phyloP scores from a whole-genome alignment of 805 yeast genomes.

The Saturnispora halmiae region DNA sequence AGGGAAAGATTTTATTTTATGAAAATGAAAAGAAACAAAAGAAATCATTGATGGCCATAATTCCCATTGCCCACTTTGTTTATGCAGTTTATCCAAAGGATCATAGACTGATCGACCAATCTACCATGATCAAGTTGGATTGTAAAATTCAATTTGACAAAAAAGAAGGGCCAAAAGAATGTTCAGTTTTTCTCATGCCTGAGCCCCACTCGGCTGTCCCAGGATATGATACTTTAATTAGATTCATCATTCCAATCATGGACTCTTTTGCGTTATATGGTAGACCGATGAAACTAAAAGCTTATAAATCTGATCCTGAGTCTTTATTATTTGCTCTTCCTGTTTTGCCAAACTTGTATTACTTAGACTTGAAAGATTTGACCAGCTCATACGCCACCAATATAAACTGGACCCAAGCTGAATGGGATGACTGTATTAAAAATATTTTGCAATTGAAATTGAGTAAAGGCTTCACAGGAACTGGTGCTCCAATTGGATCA shows the following conservation, averaged over 20 bases:
- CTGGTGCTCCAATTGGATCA: slow-evolving; percentile 61
- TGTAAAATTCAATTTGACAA: slow-evolving; percentile 61
- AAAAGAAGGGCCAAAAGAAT: slow-evolving; percentile 42
- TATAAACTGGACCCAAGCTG: slow-evolving; percentile 43
- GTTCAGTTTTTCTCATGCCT: slow-evolving; percentile 74
- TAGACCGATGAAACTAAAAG: slow-evolving; percentile 64
- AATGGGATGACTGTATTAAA: slow-evolving; percentile 53
- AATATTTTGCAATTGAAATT: slow-evolving; percentile 46
- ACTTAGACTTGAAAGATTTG: slow-evolving; percentile 56
- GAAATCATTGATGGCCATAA: slow-evolving; percentile 73
- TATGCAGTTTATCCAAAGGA: slow-evolving; percentile 92
- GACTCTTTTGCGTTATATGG: slow-evolving; percentile 78
- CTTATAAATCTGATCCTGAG: slow-evolving; percentile 56
- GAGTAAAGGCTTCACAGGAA: slow-evolving; percentile 59
- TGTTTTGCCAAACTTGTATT: slow-evolving; percentile 67
- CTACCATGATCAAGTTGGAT: slow-evolving; percentile 83
- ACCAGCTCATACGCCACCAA: slow-evolving; percentile 24
- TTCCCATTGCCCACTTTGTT: slow-evolving; percentile 58
- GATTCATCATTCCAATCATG: slow-evolving; percentile 65
- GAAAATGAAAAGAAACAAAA: slow-evolving; percentile 69
- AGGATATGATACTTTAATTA: slow-evolving; percentile 75
- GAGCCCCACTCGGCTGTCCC: slow-evolving; percentile 74
- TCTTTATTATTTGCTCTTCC: slow-evolving; percentile 78
- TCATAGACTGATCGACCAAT: slow-evolving; percentile 68
- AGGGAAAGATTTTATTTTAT: slow-evolving; percentile 71